Evolutionary conservation across 257 asterid species (phyloP), one percentile per base, ranked within the genome.

Genomic region (Ballota nigra): DNA sequence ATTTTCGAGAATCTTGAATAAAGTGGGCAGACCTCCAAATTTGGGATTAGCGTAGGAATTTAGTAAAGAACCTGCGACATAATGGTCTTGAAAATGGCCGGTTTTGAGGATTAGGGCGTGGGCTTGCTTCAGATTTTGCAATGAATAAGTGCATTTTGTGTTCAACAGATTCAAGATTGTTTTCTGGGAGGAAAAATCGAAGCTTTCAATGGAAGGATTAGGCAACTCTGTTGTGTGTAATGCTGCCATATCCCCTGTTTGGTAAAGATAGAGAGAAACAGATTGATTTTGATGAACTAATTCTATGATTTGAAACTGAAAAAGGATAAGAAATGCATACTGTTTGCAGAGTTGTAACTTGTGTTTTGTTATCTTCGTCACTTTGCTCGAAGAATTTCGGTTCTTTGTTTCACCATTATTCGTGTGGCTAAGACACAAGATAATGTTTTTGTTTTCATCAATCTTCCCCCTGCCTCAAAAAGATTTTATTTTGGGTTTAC

Each of bases 51-150:
- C 67, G 31, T 83, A 86, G 82, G 85, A 81, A 47, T 74, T 82
- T 6, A 80, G 31, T 8, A 80, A 34, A 36, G 86, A 67, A 24
- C 85, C 90, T 22, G 88, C 79, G 16, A 86, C 62, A 29, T 68
- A 81, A 62, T 86, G 88, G 74, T 83, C 85, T 66, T 72, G 86
- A 66, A 86, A 55, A 66, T 51, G 71, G 61, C 81, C 86, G 2
- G 85, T 77, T 83, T 81, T 83, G n/a, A 83, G 76, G 67, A 75
- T 68, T 52, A 86, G 56, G 60, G 86, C 86, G 16, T 83, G 88
- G 34, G 75, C 77, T 24, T 81, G 88, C 77, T 75, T 70, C 45
- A 83, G 77, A 60, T 75, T 76, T 68, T 79, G 47, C 29, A 75
- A 55, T 4, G 88, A 81, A 64, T 62, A 53, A 18, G 60, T 47